Evolutionary conservation across 2,329 filamentous ascomycete genomes (phyloP).

Genomic region (Simplicillium aogashimaense): DNA sequence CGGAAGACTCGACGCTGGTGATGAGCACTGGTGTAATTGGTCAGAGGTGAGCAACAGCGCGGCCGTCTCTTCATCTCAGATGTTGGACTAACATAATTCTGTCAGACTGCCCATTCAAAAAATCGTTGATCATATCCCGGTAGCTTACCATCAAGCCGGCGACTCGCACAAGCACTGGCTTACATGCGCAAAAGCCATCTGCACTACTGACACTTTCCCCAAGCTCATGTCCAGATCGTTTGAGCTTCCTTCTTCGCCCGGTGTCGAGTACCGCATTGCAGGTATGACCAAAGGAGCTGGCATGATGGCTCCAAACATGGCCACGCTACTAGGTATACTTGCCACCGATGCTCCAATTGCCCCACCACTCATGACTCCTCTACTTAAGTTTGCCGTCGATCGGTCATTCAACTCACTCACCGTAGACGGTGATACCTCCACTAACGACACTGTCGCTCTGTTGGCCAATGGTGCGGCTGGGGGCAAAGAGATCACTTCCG

Average conservation of each 20-base stretch:
- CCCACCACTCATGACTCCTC: conserved; percentile 52
- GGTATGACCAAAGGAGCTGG: conserved; percentile 97
- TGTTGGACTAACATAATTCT: conserved; percentile 5
- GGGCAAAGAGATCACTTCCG: conserved; percentile 49
- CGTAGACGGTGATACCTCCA: conserved; percentile 93
- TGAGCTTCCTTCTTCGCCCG: conserved; percentile 68
- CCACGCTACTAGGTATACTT: conserved; percentile 82
- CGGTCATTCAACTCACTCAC: conserved; percentile 95
- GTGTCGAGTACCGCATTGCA: conserved; percentile 70
- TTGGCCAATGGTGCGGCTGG: conserved; percentile 93
- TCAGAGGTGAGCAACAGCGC: conserved; percentile 50
- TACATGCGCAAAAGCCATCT: conserved; percentile 78
- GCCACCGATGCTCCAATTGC: conserved; percentile 83
- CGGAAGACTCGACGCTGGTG: conserved; percentile 60
- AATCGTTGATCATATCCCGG: conserved; percentile 74
- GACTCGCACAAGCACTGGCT: conserved; percentile 80
- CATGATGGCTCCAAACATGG: conserved; percentile 99
- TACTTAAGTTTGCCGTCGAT: conserved; percentile 66
- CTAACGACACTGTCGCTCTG: conserved; percentile 90
- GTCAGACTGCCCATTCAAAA: conserved; percentile 76
- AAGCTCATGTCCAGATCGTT: conserved; percentile 86
- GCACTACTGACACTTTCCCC: conserved; percentile 96
- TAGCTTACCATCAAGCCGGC: conserved; percentile 61
- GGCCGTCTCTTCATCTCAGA: conserved; percentile 3
- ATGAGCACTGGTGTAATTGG: conserved; percentile 99